phyloP scores from a whole-genome alignment of 495 filamentous ascomycete species.

The Talaromyces thailandensis region DNA sequence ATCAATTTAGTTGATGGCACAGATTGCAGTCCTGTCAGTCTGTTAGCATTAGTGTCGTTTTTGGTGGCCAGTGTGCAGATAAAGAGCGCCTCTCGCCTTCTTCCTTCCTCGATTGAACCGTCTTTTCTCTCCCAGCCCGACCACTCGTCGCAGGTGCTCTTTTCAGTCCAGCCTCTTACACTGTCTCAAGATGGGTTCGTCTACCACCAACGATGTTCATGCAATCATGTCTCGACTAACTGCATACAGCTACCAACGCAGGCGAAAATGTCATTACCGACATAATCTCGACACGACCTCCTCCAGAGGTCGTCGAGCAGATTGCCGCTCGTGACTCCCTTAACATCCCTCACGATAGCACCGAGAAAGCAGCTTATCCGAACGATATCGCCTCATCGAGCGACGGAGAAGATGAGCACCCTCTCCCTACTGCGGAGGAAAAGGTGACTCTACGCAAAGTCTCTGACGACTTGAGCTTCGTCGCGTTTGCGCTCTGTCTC shows the following conservation, averaged over 20 bases:
- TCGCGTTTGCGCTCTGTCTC: slow-evolving; percentile 44
- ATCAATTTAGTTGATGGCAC: not conserved
- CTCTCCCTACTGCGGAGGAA: slow-evolving; percentile 51
- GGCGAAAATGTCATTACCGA: slow-evolving; percentile 9
- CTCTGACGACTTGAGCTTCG: slow-evolving; percentile 37
- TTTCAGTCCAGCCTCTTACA: not conserved
- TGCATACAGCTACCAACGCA: slow-evolving; percentile 1
- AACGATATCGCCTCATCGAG: slow-evolving; percentile 2
- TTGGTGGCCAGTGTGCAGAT: not conserved
- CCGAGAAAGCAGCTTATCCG: slow-evolving; percentile 2
- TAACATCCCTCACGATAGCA: slow-evolving; percentile 12
- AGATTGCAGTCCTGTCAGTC: not conserved
- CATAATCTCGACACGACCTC: slow-evolving; percentile 15
- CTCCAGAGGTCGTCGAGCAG: slow-evolving; percentile 15
- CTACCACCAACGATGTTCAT: not conserved
- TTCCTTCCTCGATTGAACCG: not conserved
- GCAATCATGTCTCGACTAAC: not conserved
- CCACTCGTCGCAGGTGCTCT: no score
- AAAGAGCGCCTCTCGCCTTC: not conserved
- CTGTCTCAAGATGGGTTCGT: slow-evolving; percentile 6
- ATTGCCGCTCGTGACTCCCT: slow-evolving; percentile 14
- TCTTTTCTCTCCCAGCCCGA: not conserved
- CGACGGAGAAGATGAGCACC: slow-evolving; percentile 23
- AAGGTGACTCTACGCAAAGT: slow-evolving; percentile 45
- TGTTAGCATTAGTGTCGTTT: not conserved